Percentiles rank a stretch among this genome's conserved stretches.
phyloP scores from a whole-genome alignment of 2,329 filamentous ascomycete species.

The Penicillium thymicola region DNA sequence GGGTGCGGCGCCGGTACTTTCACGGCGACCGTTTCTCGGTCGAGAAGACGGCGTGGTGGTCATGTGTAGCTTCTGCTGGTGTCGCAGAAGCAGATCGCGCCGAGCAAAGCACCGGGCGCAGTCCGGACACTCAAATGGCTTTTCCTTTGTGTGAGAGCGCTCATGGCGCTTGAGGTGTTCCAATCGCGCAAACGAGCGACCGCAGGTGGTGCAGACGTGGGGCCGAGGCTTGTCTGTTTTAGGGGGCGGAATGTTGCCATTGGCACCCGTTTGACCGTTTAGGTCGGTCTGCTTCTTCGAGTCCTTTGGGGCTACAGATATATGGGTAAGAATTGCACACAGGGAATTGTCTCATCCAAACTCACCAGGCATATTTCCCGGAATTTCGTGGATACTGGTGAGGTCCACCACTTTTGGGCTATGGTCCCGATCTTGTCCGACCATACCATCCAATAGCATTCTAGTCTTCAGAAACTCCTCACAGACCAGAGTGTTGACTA shows the following conservation, averaged over 20 bases:
- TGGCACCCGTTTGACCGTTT: constrained; percentile 28
- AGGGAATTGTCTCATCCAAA: constrained; percentile 14
- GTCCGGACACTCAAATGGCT: constrained; percentile 95
- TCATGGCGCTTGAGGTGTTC: constrained; percentile 98
- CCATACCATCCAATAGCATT: constrained; percentile 41
- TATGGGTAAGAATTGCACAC: constrained; percentile 23
- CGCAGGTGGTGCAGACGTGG: constrained; percentile 88
- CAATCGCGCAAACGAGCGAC: constrained; percentile 86
- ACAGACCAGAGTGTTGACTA: constrained; percentile 6
- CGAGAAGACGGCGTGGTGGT: constrained; percentile 82
- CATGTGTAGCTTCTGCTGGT: constrained; percentile 98
- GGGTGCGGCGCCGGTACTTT: constrained; percentile 71
- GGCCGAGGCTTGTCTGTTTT: constrained; percentile 98
- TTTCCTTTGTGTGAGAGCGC: constrained; percentile 97
- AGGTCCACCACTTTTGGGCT: constrained; percentile 39
- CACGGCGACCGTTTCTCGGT: constrained; percentile 76
- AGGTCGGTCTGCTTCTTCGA: constrained; percentile 31
- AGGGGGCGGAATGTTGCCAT: constrained; percentile 60
- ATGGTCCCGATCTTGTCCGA: constrained; percentile 33
- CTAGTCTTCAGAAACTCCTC: constrained; percentile 12
- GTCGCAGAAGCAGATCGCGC: constrained; percentile 82
- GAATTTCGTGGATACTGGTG: constrained; percentile 42
- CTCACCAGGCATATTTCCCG: constrained; percentile 40
- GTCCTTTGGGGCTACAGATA: constrained; percentile 26
- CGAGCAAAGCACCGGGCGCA: constrained; percentile 93